Evolutionary conservation across 441 rosid genomes (phyloP).

Genomic region (Adansonia gregorii): DNA sequence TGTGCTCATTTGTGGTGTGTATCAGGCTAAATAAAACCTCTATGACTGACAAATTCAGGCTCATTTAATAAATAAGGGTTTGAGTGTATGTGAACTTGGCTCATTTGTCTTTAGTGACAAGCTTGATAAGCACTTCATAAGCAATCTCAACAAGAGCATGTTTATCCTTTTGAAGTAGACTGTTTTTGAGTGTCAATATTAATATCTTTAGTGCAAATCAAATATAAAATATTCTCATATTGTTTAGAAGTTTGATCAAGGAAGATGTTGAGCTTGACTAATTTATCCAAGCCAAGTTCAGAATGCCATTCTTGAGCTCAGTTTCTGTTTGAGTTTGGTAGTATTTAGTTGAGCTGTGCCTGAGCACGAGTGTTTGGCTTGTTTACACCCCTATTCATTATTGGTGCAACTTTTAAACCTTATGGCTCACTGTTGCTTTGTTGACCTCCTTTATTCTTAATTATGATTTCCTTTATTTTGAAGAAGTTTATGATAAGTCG

Average conservation of each 20-base stretch:
- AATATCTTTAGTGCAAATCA: background rate
- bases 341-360: background rate
- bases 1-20: background rate
- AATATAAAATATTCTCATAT: background rate
- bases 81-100: background rate
- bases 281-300: background rate
- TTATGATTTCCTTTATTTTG: background rate
- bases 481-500: background rate
- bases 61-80: background rate
- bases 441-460: background rate
- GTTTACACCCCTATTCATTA: background rate
- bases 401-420: background rate
- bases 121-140: slow-evolving; percentile 14
- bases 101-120: background rate
- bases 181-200: background rate
- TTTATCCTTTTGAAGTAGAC: background rate
- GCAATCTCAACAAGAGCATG: background rate
- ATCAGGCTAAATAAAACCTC: slow-evolving; percentile 1
- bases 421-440: background rate
- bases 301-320: background rate
- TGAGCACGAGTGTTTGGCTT: background rate
- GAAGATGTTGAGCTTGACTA: background rate
- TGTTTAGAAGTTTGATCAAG: background rate
- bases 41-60: background rate
- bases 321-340: background rate